Conservation (phyloP, 2,329 filamentous ascomycete genomes). For the Thelonectria blattea region DNA sequence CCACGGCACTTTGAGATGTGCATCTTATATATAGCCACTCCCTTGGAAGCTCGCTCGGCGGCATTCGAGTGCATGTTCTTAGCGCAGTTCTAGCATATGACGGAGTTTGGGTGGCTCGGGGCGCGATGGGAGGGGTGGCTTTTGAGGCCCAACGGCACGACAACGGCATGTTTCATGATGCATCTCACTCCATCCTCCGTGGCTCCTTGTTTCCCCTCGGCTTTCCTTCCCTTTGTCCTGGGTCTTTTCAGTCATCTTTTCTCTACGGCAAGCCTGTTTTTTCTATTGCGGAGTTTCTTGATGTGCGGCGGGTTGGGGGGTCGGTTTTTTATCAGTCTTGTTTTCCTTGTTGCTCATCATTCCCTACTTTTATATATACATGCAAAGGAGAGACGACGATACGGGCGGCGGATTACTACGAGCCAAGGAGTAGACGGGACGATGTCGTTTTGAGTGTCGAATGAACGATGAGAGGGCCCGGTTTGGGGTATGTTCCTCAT, state of each 20-base stretch:
- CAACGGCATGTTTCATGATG: constrained; percentile 25
- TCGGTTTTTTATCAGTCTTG: constrained; percentile 15
- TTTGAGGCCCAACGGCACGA: constrained; percentile 29
- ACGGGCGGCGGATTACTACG: constrained; percentile 18
- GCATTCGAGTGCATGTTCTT: constrained; percentile 34
- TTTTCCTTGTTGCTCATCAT: not conserved
- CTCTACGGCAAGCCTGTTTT: constrained; percentile 14
- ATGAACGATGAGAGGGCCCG: constrained; percentile 6
- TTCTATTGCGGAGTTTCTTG: constrained; percentile 20
- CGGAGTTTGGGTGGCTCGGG: constrained; percentile 42
- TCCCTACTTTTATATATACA: constrained; percentile 28
- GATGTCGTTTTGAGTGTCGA: constrained; percentile 17
- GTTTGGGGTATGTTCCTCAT: constrained; percentile 2
- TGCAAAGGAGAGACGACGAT: constrained; percentile 15
- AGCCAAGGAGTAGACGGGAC: constrained; percentile 14
- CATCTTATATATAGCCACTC: constrained; percentile 32
- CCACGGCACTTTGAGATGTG: constrained; percentile 24
- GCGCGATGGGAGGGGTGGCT: constrained; percentile 32
- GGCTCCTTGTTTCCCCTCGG: constrained; percentile 19
- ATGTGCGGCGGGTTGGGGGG: constrained; percentile 27
- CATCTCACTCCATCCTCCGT: constrained; percentile 19
- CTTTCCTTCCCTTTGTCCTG: constrained; percentile 21
- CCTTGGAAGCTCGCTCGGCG: constrained; percentile 27
- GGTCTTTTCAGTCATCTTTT: constrained; percentile 24
- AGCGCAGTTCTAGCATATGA: constrained; percentile 41